Base-by-base conservation (phyloP, 768 basidiomycete species). In the Collybiopsis luxurians region DNA sequence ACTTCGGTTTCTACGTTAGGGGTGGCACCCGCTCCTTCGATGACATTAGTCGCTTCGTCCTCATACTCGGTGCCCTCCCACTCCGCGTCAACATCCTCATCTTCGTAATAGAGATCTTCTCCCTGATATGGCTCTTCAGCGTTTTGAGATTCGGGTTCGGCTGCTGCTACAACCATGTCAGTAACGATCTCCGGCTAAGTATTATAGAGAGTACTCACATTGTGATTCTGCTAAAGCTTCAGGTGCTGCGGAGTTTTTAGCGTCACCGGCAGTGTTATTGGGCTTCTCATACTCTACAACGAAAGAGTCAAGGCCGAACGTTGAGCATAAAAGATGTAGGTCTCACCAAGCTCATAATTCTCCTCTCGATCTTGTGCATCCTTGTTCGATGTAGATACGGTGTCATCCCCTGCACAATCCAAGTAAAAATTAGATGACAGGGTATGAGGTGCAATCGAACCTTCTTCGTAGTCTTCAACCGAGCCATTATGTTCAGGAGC, bases 1-100 rank as follows among this genome's bases (percentile, higher is more conserved):
- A 24, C 44, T 2, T 55, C 53, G n/a, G 26, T 55, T 30, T 57
- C 60, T 6, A 48, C 44, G 36, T 58, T 55, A 15, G 59, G 21
- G 48, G 55, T 55, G 28, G 43, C 36, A 50, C 57, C 54, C 43
- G 44, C 45, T 5, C n/a, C 48, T 9, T 34, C 10, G 30, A 31
- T 28, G 43, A 7, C 53, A 26, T 56, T 36, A 44, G 26, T 26
- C 19, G 13, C 56, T 27, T 49, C 30, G 34, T 31, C 56, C 23
- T 57, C 46, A 43, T 57, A 49, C 38, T 50, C 47, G 23, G 44
- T 47, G 27, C 36, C 44, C 17, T 57, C 56, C 47, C 47, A 57
- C n/a, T 45, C 48, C 3, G 47, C 56, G 27, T 54, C 53, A 12
- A 26, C 39, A 24, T 28, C n/a, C n/a, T n/a, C 43, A 19, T 54